A percentile compares a stretch with the other conserved stretches of the same genome.
These are phyloP conservation scores for Uncinocarpus reesii DNA, from an alignment of 2,329 filamentous ascomycete species.

Conservation along the genomic window DNA sequence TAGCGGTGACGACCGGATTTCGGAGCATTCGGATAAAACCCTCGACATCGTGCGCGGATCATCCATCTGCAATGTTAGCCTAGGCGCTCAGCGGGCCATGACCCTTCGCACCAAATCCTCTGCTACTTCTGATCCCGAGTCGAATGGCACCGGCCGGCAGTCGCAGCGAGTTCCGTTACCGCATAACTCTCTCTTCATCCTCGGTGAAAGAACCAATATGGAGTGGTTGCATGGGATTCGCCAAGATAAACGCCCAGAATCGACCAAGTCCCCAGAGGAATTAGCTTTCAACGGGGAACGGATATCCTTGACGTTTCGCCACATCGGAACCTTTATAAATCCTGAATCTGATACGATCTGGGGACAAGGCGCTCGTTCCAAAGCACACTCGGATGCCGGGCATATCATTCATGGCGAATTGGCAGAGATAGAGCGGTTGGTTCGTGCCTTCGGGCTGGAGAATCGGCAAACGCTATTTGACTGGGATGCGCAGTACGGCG, in stretches of 20 bases:
- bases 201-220: constrained; percentile 71
- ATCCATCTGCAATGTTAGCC: constrained; percentile 81
- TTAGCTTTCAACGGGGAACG: constrained; percentile 62
- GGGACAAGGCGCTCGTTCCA: constrained; percentile 77
- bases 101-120: constrained; percentile 61
- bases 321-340: constrained; percentile 75
- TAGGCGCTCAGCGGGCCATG: constrained; percentile 90
- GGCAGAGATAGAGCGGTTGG: constrained; percentile 52
- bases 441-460: constrained; percentile 73
- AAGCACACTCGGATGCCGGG: constrained; percentile 51
- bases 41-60: constrained; percentile 74
- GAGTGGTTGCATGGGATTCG: constrained; percentile 89
- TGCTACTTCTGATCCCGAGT: constrained; percentile 22
- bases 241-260: constrained; percentile 62
- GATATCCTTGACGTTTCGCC: constrained; percentile 84
- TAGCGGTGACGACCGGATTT: constrained; percentile 80
- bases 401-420: constrained; percentile 60
- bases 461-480: constrained; percentile 62
- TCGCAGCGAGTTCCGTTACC: constrained; percentile 63
- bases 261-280: constrained; percentile 60
- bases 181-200: constrained; percentile 78
- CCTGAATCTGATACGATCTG: constrained; percentile 59
- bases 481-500: constrained; percentile 66
- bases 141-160: constrained; percentile 38
- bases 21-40: constrained; percentile 94